These are phyloP conservation scores for Canavalia gladiata DNA, from an alignment of 306 rosid genomes.

Conservation along the genomic window DNA sequence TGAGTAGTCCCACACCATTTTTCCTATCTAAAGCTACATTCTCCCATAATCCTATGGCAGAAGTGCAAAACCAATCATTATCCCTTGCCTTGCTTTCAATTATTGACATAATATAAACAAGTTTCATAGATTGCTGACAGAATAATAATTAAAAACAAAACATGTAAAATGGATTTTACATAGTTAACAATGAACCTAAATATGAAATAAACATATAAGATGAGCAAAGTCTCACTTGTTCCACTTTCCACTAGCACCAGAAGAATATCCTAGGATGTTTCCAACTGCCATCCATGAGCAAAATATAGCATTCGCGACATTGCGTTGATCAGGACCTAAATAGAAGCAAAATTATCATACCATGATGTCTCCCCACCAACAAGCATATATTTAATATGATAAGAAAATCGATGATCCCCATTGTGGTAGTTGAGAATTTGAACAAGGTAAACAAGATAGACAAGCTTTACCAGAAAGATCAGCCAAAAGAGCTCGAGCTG, in stretches of 20 bases:
- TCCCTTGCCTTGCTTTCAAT: constrained; percentile 23
- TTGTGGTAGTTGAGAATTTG: constrained; percentile 32
- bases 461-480: constrained; percentile 81
- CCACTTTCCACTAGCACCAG: constrained; percentile 98
- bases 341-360: constrained; percentile 25
- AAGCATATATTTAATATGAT: not conserved
- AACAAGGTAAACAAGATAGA: constrained; percentile 16
- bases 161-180: not conserved
- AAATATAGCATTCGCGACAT: constrained; percentile 91
- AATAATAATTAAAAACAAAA: constrained; percentile 5
- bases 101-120: constrained; percentile 7
- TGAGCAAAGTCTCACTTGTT: constrained; percentile 66
- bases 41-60: constrained; percentile 6
- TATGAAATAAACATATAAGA: constrained; percentile 33
- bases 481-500: constrained; percentile 99
- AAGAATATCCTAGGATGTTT: constrained; percentile 93
- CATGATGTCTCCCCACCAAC: constrained; percentile 26
- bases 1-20: constrained; percentile 30
- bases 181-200: constrained; percentile 29
- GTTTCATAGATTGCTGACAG: not conserved
- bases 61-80: constrained; percentile 32
- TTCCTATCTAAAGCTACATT: constrained; percentile 23
- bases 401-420: constrained; percentile 43
- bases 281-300: constrained; percentile 99
- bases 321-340: constrained; percentile 93